These are phyloP conservation scores for Penicillium griseofulvum DNA, from an alignment of 2,329 filamentous ascomycete genomes.

Conservation along the genomic window DNA sequence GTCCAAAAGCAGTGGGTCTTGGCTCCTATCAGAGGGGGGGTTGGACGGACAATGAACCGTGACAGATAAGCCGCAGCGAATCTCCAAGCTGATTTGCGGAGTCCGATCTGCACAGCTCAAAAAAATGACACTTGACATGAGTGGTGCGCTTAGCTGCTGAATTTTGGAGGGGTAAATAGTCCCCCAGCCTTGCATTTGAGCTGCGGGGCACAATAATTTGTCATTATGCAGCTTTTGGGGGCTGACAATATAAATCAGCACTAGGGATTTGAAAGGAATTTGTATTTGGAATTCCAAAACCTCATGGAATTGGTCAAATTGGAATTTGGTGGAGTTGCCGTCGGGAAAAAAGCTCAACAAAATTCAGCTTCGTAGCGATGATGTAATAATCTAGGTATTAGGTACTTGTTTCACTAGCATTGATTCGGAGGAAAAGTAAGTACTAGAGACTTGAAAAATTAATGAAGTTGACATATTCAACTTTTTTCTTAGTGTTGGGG, in stretches of 20 bases:
- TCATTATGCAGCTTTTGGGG: conserved; percentile 6
- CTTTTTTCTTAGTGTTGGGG: not conserved
- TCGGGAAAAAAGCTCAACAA: not conserved
- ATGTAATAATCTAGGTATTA: not conserved
- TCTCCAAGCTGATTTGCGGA: conserved; percentile 74
- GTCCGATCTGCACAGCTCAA: conserved; percentile 77
- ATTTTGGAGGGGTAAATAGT: not conserved
- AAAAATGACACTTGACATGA: conserved; percentile 67
- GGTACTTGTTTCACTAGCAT: not conserved
- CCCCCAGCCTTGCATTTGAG: not conserved
- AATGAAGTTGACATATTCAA: not conserved
- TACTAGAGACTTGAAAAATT: not conserved
- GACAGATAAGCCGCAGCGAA: conserved; percentile 69
- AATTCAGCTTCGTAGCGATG: not conserved
- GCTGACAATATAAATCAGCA: not conserved
- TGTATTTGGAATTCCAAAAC: conserved; percentile 15
- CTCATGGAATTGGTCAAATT: not conserved
- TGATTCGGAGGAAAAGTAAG: not conserved
- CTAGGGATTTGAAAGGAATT: not conserved
- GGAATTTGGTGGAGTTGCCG: not conserved
- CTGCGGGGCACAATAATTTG: conserved; percentile 14
- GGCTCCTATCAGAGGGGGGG: not conserved
- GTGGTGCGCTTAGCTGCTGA: conserved; percentile 54
- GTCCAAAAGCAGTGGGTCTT: conserved; percentile 74
- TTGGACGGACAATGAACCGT: conserved; percentile 57